Base-by-base conservation (phyloP, 2,329 filamentous ascomycete genomes). In the Ascochyta fabae region DNA sequence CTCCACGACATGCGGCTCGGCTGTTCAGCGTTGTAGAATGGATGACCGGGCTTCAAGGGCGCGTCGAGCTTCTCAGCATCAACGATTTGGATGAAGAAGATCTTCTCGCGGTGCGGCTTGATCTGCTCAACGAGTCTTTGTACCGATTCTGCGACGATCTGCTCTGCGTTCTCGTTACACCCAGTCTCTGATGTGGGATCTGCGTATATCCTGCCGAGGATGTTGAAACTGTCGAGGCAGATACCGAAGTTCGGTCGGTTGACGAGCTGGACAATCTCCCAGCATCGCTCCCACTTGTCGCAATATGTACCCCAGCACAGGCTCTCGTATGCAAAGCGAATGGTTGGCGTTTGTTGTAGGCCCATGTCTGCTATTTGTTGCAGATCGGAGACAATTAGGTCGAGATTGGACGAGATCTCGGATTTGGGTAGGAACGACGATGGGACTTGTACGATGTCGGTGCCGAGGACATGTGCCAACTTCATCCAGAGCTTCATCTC, bases 191-290 rank as follows among this genome's bases (percentile, higher is more conserved):
- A 73, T 0, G 84, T 74, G 0, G 89, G 90, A 65, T 93, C 89
- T 0, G 87, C 90, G 62, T 85, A 93, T 56, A 91, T 84, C 6
- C 86, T 78, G 0, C 85, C 89, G 0, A 88, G 84, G 56, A 93
- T 88, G 73, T 93, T 91, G 77, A 91, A 93, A 0, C 87, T 91
- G 73, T 93, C 90, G 23, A 93, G 80, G 68, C 89, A 92, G 36
- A 92, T 78, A 7, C 90, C 90, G 68, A 93, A 91, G 73, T 93
- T 93, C 8, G 82, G 74, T 7, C 88, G 75, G 71, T 90, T 80
- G 26, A 92, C 88, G 3, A 76, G 77, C 62, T 81, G 75, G 0
- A 92, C 85, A 2, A 92, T 78, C 6, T 87, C 84, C 87, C 88
- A 94, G 61, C 83, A 85, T 10, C 79, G 76, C 70, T 92, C 89